Percentiles rank a stretch among this genome's conserved stretches.
Conservation (phyloP, 805 yeast genomes). For the Kodamaea lidongshanica region DNA sequence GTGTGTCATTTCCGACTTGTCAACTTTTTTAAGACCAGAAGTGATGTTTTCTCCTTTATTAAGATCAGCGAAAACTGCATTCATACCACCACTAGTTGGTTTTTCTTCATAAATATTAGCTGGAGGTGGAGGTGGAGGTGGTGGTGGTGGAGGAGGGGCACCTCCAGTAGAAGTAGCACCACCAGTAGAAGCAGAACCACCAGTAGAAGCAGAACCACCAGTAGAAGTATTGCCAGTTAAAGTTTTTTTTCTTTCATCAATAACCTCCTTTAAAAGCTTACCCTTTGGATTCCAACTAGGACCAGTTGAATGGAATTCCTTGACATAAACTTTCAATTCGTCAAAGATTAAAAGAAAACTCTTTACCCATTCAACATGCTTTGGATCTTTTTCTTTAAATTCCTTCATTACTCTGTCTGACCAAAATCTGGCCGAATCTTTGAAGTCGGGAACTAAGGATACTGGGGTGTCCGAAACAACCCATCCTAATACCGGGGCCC, state of each 20-base stretch:
- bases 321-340: conserved; percentile 64
- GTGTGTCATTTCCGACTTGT: conserved; percentile 88
- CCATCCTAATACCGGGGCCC: conserved; percentile 90
- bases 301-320: conserved; percentile 79
- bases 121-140: conserved; percentile 89
- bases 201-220: conserved; percentile 2
- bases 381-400: conserved; percentile 61
- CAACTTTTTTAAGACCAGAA: conserved; percentile 83
- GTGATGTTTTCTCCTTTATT: conserved; percentile 83
- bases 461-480: conserved; percentile 71
- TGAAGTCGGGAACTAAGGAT: conserved; percentile 70
- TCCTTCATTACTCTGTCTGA: conserved; percentile 86
- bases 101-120: conserved; percentile 49
- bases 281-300: conserved; percentile 68
- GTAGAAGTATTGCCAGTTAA: conserved; percentile 19
- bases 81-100: conserved; percentile 47
- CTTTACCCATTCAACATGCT: conserved; percentile 79
- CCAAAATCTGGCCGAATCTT: conserved; percentile 92
- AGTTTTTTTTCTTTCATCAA: conserved; percentile 18
- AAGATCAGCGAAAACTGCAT: conserved; percentile 87
- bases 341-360: conserved; percentile 57
- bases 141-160: conserved; percentile 56
- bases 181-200: conserved; percentile 27
- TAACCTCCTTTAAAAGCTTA: conserved; percentile 46
- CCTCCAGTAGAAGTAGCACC: conserved; percentile 9